Evolutionary conservation across 2,329 filamentous ascomycete genomes (phyloP).

Genomic region (Aspergillus persii): DNA sequence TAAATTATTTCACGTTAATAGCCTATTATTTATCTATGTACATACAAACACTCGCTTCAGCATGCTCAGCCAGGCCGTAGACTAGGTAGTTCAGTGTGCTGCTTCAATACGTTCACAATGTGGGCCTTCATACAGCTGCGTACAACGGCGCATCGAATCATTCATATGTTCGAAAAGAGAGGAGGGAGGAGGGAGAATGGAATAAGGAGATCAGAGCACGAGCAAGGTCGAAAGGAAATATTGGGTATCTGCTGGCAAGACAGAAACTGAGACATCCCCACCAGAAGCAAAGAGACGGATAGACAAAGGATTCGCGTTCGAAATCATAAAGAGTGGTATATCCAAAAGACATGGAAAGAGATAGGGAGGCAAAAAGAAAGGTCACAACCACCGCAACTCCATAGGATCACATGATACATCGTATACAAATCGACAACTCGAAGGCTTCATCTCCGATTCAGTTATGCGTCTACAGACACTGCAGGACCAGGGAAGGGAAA

Average conservation of each 20-base stretch:
- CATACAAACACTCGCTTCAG: background rate
- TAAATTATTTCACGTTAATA: background rate
- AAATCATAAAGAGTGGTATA: slow-evolving; percentile 4
- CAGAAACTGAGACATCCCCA: slow-evolving; percentile 12
- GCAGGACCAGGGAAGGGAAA: slow-evolving; percentile 26
- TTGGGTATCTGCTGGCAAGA: slow-evolving; percentile 37
- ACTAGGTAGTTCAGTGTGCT: background rate
- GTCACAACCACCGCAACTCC: background rate
- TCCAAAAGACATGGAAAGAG: slow-evolving; percentile 15
- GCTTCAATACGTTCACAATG: background rate
- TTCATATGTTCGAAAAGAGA: background rate
- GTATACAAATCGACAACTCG: background rate
- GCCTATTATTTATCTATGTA: background rate
- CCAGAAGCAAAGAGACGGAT: slow-evolving; percentile 17
- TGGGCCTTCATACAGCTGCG: background rate
- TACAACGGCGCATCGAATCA: background rate
- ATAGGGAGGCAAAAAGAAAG: slow-evolving; percentile 2
- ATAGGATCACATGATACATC: background rate
- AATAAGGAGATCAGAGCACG: background rate
- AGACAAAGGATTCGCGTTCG: background rate
- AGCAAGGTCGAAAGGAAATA: slow-evolving; percentile 10
- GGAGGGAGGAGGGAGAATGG: background rate
- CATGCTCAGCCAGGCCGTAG: background rate
- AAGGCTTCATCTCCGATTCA: background rate
- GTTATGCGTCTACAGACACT: slow-evolving; percentile 32